Base-by-base conservation (phyloP, 768 basidiomycete genomes). In the Calocera viscosa region DNA sequence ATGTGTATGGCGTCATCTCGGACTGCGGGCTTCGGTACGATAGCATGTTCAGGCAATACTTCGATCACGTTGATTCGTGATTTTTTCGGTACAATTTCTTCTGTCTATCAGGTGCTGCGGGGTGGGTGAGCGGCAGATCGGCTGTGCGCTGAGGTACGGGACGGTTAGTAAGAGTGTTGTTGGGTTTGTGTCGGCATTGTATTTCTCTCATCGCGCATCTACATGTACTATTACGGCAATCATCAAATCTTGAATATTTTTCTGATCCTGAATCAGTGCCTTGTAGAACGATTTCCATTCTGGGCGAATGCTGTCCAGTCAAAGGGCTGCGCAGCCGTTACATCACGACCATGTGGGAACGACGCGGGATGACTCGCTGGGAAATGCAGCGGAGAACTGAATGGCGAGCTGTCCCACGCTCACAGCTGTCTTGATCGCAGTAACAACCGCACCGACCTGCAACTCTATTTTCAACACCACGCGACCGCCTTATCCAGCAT, bases 11-110 rank as follows among this genome's bases (percentile, higher is more conserved):
- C n/a, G 91, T 94, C 71, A 82, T 99, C 70, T 81, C 82, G 10
- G 79, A 82, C 33, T 88, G 87, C 14, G 78, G 82, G n/a, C 80
- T 97, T 43, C 81, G 85, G 64, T 80, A 82, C 69, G 96, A 98
- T 75, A 85, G 90, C 17, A 91, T 94, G 88, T 98, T 98, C 79
- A 84, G 86, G 74, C 77, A 83, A 41, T 97, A 97, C 76, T 97
- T 94, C 72, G 87, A 91, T 69, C 79, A 90, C 64, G 78, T 64
- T 26, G 53, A 60, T 12, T 28, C 53, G 24, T 60, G 53, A 60
- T 60, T 3, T 14, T 32, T 47, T 47, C 43, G 43, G 16, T 47
- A 5, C 24, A 24, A 8, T 47, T 47, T 17, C 43, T 19, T 17
- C 19, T 47, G 8, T 47, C 24, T 47, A 47, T 24, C 19, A 47